Evolutionary conservation across 805 yeast species (phyloP).

Genomic region (Candida yuanshanica): DNA sequence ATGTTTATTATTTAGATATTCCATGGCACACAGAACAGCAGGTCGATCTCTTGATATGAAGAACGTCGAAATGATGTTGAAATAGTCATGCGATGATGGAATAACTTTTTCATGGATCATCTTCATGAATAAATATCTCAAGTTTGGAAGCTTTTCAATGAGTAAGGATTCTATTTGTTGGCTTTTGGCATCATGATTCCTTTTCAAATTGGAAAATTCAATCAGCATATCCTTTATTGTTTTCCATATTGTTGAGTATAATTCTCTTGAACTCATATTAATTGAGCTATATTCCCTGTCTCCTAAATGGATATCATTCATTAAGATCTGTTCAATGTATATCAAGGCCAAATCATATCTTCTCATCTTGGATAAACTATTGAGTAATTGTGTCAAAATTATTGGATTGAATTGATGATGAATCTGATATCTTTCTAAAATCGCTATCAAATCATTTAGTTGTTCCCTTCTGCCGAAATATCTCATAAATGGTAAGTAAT

Average conservation of each 20-base stretch:
- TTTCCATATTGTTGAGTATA: constrained; percentile 30
- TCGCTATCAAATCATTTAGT: constrained; percentile 22
- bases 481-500: constrained; percentile 35
- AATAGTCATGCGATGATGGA: constrained; percentile 18
- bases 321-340: constrained; percentile 27
- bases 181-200: neutral
- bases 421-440: constrained; percentile 27
- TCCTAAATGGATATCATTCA: constrained; percentile 14
- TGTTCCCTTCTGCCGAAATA: constrained; percentile 26
- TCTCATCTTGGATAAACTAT: constrained; percentile 25
- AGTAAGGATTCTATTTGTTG: neutral
- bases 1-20: constrained; percentile 19
- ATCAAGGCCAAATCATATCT: constrained; percentile 27
- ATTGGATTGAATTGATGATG: constrained; percentile 29
- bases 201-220: neutral
- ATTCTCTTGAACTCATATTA: constrained; percentile 8
- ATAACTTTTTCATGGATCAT: constrained; percentile 21
- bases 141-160: constrained; percentile 13
- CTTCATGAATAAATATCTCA: constrained; percentile 18
- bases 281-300: constrained; percentile 1
- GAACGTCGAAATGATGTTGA: constrained; percentile 15
- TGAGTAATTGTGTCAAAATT: constrained; percentile 33
- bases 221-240: constrained; percentile 16
- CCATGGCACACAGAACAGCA: constrained; percentile 18
- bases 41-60: constrained; percentile 11